These are phyloP conservation scores for Alternaria burnsii DNA, from an alignment of 2,329 filamentous ascomycete species.

Conservation along the genomic window DNA sequence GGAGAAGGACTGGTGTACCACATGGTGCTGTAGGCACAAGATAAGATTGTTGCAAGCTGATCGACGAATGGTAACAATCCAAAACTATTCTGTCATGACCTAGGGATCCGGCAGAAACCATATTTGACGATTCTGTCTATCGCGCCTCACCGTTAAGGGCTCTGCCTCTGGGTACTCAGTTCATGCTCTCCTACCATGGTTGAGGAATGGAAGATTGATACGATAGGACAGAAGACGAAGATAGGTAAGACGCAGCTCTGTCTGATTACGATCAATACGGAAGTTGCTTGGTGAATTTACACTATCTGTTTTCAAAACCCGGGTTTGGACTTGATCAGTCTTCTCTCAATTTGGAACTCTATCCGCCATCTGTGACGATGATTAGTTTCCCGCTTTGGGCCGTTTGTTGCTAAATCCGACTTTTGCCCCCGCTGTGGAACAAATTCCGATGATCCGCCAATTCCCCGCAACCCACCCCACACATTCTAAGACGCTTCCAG, in stretches of 20 bases:
- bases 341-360: background rate
- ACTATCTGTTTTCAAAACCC: background rate
- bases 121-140: background rate
- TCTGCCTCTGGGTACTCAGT: background rate
- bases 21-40: constrained; percentile 60
- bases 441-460: constrained; percentile 4
- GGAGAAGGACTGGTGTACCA: constrained; percentile 68
- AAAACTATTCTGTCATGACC: too few species aligned
- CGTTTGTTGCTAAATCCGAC: background rate
- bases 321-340: background rate
- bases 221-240: background rate
- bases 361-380: background rate
- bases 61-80: background rate
- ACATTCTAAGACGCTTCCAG: constrained; percentile 3
- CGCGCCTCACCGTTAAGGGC: background rate
- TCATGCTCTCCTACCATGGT: background rate
- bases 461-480: constrained; percentile 11
- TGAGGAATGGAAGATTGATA: background rate
- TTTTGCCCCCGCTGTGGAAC: constrained; percentile 3
- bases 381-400: background rate
- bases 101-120: background rate
- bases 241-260: too few species aligned
- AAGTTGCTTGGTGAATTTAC: background rate
- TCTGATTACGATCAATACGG: background rate
- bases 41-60: background rate